Percentiles rank a stretch among this genome's conserved stretches.
Conservation (phyloP, 192 early-diverging fungal species). For the Umbelopsis ramanniana region DNA sequence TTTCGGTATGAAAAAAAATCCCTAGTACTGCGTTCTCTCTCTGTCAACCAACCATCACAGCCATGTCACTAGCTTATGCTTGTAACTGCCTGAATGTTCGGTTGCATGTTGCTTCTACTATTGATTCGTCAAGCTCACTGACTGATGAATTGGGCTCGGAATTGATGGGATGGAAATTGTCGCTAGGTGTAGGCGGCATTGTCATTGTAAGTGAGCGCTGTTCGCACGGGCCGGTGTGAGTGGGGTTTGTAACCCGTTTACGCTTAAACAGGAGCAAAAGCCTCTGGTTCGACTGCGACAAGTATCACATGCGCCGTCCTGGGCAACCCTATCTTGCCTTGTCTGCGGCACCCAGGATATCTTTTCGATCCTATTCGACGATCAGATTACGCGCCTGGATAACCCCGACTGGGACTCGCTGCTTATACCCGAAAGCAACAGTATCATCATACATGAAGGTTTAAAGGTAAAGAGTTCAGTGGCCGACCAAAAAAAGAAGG, state of each 20-base stretch:
- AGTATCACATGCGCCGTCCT: background rate
- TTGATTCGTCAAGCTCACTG: background rate
- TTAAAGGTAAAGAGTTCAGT: no score
- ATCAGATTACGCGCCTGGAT: background rate
- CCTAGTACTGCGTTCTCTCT: background rate
- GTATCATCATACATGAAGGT: slow-evolving; percentile 5
- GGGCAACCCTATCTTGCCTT: slow-evolving; percentile 11
- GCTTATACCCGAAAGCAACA: slow-evolving; percentile 9
- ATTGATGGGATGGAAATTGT: slow-evolving; percentile 7
- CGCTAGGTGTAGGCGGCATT: slow-evolving; percentile 13
- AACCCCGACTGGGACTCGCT: slow-evolving; percentile 4
- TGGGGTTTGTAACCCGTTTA: background rate
- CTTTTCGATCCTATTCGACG: background rate
- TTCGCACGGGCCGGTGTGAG: no score
- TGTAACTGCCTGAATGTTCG: slow-evolving; percentile 15
- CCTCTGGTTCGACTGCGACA: slow-evolving; percentile 6
- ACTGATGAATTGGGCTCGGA: slow-evolving; percentile 7
- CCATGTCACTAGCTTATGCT: slow-evolving; percentile 17
- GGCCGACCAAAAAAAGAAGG: no score
- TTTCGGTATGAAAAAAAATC: background rate
- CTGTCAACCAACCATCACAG: background rate
- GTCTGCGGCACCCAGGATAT: slow-evolving; percentile 5
- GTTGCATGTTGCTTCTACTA: slow-evolving; percentile 11
- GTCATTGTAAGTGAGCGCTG: background rate
- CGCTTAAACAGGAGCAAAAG: slow-evolving; percentile 5